phyloP scores from a whole-genome alignment of 192 early-diverging fungal species.

The Coemansia sp. region DNA sequence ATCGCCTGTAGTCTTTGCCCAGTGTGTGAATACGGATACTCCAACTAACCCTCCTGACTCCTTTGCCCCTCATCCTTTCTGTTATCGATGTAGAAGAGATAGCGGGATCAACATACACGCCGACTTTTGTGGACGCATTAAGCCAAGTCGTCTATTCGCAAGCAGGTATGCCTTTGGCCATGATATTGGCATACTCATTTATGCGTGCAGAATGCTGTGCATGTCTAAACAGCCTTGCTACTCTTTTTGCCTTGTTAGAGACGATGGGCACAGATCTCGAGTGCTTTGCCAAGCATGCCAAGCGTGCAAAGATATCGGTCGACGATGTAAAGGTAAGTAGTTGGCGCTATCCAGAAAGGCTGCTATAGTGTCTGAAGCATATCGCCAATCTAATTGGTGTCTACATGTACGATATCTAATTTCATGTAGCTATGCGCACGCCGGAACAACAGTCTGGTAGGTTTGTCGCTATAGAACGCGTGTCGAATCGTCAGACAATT shows the following conservation, averaged over 20 bases:
- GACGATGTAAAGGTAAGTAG: constrained; percentile 42
- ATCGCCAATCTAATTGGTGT: background rate
- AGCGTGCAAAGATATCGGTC: constrained; percentile 47
- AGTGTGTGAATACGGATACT: constrained; percentile 5
- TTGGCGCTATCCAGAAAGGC: background rate
- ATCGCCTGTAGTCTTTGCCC: background rate
- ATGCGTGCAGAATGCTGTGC: background rate
- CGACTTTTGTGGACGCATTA: constrained; percentile 43
- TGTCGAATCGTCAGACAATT: background rate
- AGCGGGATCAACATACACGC: constrained; percentile 18
- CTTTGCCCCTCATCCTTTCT: constrained; percentile 1
- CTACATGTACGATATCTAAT: background rate
- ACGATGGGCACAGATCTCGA: constrained; percentile 45
- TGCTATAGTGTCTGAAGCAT: background rate
- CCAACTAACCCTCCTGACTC: constrained; percentile 2
- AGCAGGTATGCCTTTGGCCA: constrained; percentile 15
- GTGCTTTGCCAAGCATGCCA: constrained; percentile 49
- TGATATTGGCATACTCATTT: background rate
- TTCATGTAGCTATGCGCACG: constrained; percentile 37
- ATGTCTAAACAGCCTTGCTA: background rate
- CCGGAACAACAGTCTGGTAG: constrained; percentile 34
- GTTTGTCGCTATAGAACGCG: background rate
- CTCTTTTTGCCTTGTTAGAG: constrained; percentile 13
- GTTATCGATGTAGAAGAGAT: constrained; percentile 21
- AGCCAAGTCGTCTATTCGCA: constrained; percentile 44